A percentile compares a stretch with the other conserved stretches of the same genome.
Evolutionary conservation across 768 basidiomycete genomes (phyloP).

Genomic region (Tephrocybe sp.): DNA sequence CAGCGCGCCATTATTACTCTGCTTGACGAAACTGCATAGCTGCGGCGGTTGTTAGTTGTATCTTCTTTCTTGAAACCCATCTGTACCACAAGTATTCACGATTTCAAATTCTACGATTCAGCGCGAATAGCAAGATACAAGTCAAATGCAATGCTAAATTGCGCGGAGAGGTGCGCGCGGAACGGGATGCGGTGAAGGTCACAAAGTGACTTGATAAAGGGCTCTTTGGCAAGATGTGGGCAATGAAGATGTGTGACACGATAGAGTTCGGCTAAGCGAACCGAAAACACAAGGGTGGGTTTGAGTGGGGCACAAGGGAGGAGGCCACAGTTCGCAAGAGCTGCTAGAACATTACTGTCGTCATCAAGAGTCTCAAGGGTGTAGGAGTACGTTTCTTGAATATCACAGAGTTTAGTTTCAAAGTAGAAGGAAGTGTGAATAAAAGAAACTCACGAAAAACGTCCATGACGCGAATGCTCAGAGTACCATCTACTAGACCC

Average conservation of each 20-base stretch:
- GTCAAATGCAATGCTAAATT: constrained; percentile 26
- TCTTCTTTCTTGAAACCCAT: too few species aligned
- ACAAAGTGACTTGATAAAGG: background rate
- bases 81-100: too few species aligned
- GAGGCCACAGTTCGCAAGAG: background rate
- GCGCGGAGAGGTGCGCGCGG: constrained; percentile 13
- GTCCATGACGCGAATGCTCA: background rate
- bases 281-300: background rate
- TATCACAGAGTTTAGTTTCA: background rate
- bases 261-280: background rate
- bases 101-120: too few species aligned
- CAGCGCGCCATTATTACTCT: constrained; percentile 31
- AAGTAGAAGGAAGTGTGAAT: too few species aligned
- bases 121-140: constrained; percentile 20
- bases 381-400: background rate
- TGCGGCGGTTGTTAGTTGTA: too few species aligned
- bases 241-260: background rate
- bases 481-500: background rate
- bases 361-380: background rate
- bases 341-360: background rate
- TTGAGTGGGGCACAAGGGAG: background rate
- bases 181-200: constrained; percentile 11
- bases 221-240: background rate
- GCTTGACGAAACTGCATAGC: background rate
- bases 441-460: background rate